Conservation (phyloP, 2,329 filamentous ascomycete species). For the Beauveria pseudobassiana region DNA sequence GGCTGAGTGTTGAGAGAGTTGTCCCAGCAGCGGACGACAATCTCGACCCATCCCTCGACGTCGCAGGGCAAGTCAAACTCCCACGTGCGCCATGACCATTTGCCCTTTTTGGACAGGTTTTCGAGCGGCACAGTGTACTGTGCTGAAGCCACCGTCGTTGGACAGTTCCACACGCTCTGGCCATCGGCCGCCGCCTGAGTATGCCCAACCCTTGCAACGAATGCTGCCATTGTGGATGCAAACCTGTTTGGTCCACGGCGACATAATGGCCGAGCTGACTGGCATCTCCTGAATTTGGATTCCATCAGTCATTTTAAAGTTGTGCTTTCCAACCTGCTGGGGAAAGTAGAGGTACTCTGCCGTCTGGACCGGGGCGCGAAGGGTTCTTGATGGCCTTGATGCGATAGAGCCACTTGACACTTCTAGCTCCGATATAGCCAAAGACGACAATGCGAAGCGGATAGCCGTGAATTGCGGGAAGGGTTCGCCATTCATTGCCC, state of each 20-base stretch:
- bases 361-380: slow-evolving; percentile 53
- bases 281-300: slow-evolving; percentile 68
- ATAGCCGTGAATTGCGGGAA: slow-evolving; percentile 56
- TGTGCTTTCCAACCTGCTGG: slow-evolving; percentile 62
- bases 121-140: slow-evolving; percentile 55
- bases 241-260: slow-evolving; percentile 51
- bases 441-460: slow-evolving; percentile 56
- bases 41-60: slow-evolving; percentile 53
- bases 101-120: slow-evolving; percentile 54
- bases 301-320: slow-evolving; percentile 49
- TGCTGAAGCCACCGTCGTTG: slow-evolving; percentile 53
- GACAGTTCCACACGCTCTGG: slow-evolving; percentile 57
- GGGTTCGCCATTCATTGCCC: slow-evolving; percentile 64
- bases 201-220: slow-evolving; percentile 49
- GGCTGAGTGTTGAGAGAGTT: slow-evolving; percentile 56
- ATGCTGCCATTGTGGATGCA: slow-evolving; percentile 55
- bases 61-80: slow-evolving; percentile 54
- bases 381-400: slow-evolving; percentile 54
- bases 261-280: slow-evolving; percentile 59
- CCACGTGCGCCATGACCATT: slow-evolving; percentile 59
- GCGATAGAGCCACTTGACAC: slow-evolving; percentile 55
- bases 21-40: slow-evolving; percentile 54
- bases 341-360: slow-evolving; percentile 63
- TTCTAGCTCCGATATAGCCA: slow-evolving; percentile 61
- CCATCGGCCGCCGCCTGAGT: slow-evolving; percentile 51